These are phyloP conservation scores for Erodium texanum DNA, from an alignment of 441 rosid genomes.

Conservation along the genomic window DNA sequence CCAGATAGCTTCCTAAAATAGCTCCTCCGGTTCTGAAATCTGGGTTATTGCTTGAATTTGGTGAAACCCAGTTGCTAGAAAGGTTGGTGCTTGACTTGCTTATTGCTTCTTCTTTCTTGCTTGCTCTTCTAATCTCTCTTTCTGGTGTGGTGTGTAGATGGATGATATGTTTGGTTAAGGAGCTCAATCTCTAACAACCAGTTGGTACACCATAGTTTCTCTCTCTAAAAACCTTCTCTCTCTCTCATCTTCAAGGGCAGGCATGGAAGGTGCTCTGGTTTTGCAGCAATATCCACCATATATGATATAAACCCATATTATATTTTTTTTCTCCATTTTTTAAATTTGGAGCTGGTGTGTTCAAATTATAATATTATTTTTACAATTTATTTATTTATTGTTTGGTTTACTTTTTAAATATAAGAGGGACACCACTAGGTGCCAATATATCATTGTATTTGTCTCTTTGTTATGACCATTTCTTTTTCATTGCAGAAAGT, in stretches of 20 bases:
- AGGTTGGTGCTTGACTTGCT: slow-evolving; percentile 34
- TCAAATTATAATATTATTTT: slow-evolving; percentile 4
- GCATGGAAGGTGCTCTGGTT: slow-evolving; percentile 34
- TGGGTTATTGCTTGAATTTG: slow-evolving; percentile 28
- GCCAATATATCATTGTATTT: slow-evolving; percentile 34
- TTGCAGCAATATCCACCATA: slow-evolving; percentile 54
- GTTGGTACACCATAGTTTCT: slow-evolving; percentile 68
- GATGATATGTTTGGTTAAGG: slow-evolving; percentile 51
- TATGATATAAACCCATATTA: slow-evolving; percentile 21
- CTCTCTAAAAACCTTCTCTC: slow-evolving; percentile 16
- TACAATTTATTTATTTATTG: slow-evolving; percentile 6
- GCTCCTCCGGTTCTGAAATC: slow-evolving; percentile 16
- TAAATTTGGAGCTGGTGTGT: not conserved
- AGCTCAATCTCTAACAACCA: slow-evolving; percentile 74
- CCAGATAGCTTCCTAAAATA: slow-evolving; percentile 11
- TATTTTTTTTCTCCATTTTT: slow-evolving; percentile 11
- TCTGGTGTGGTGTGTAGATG: slow-evolving; percentile 14
- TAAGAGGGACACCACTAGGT: slow-evolving; percentile 34
- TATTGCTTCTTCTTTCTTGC: slow-evolving; percentile 19
- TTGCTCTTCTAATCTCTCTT: slow-evolving; percentile 14
- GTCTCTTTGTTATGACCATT: slow-evolving; percentile 32
- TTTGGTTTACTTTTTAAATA: slow-evolving; percentile 18
- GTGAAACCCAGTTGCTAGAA: slow-evolving; percentile 20
- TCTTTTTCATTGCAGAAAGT: slow-evolving; percentile 10
- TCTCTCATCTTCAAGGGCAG: slow-evolving; percentile 21